Base-by-base conservation (phyloP, 192 early-diverging fungal genomes). In the Backusella liffmaniae region DNA sequence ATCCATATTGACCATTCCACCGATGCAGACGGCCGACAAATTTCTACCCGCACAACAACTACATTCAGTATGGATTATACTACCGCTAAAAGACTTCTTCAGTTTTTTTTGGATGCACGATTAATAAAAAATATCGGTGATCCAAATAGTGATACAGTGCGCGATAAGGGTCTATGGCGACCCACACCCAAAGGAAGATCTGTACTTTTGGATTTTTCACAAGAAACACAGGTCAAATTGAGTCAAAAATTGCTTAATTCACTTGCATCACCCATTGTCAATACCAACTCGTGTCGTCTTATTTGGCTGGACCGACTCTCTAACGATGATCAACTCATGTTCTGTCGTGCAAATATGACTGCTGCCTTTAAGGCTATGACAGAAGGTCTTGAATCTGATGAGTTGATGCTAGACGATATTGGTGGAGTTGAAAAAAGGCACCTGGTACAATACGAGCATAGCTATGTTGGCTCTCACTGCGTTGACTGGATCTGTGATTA, bases 61-160 rank as follows among this genome's bases (percentile, higher is more conserved):
- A 85, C 86, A 10, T 86, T 88, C 51, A 86, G 81, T 10, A 84
- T 88, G 76, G 76, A 82, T n/a, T 67, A 77, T 13, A 84, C 85
- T 23, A 88, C 86, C 81, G 72, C 82, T 35, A 77, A 73, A 29
- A 84, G 82, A 36, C 66, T 88, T 0, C 84, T 84, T 67, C 81
- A 85, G 70, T 77, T 83, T 26, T 86, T 88, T 41, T 82, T 88
- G 79, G 85, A 88, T 21, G 84, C 87, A 16, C 82, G 81, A 16
- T 72, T 86, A 18, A 81, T 86, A 42, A 84, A 85, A 53, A 81
- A 79, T 35, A 72, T 78, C 1, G 26, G 74, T 0, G 85, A 88
- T 37, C 73, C 84, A 5, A 70, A 37, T 26, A 86, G 70, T 65
- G 73, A 84, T 37, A 77, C 75, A 21, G 84, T 88, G 30, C 82